These are phyloP conservation scores for Sclerotiophoma versabilis DNA, from an alignment of 2,329 filamentous ascomycete genomes.

Conservation along the genomic window DNA sequence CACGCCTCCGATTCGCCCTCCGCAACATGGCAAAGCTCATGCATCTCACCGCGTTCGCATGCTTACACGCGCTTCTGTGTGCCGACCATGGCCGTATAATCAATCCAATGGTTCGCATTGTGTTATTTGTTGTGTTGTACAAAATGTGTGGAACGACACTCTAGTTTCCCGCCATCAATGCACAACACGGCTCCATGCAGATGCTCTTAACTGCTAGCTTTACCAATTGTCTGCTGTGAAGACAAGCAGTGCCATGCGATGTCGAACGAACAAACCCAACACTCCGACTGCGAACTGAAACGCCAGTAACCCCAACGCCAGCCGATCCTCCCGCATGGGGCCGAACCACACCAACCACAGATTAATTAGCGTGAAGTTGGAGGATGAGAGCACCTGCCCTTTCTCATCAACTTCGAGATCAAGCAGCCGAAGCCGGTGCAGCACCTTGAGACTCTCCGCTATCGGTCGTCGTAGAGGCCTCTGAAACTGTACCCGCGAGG, in stretches of 20 bases:
- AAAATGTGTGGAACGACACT: background rate
- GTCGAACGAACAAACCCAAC: constrained; percentile 83
- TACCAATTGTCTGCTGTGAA: constrained; percentile 85
- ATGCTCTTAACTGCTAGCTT: constrained; percentile 5
- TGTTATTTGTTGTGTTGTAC: constrained; percentile 1
- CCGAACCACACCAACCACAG: constrained; percentile 97
- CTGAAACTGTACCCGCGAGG: constrained; percentile 78
- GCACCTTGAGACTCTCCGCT: constrained; percentile 68
- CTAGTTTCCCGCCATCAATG: background rate
- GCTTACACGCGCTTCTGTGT: background rate
- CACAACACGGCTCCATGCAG: constrained; percentile 3
- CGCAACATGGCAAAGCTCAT: constrained; percentile 3
- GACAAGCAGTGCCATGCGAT: constrained; percentile 83
- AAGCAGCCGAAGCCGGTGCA: constrained; percentile 73
- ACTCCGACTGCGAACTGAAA: constrained; percentile 80
- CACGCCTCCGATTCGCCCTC: constrained; percentile 25
- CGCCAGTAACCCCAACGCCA: constrained; percentile 80
- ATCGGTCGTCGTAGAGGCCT: constrained; percentile 73
- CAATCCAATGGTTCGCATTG: constrained; percentile 2
- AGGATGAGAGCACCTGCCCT: constrained; percentile 77
- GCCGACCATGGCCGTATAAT: constrained; percentile 3
- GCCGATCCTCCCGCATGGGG: constrained; percentile 82
- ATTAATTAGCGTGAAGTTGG: constrained; percentile 92
- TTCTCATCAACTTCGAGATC: constrained; percentile 71
- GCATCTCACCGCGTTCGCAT: constrained; percentile 5